Evolutionary conservation across 202 grass and related monocot species (phyloP), one percentile per base, ranked within the genome.

Genomic region (Dendrocalamus latiflorus): DNA sequence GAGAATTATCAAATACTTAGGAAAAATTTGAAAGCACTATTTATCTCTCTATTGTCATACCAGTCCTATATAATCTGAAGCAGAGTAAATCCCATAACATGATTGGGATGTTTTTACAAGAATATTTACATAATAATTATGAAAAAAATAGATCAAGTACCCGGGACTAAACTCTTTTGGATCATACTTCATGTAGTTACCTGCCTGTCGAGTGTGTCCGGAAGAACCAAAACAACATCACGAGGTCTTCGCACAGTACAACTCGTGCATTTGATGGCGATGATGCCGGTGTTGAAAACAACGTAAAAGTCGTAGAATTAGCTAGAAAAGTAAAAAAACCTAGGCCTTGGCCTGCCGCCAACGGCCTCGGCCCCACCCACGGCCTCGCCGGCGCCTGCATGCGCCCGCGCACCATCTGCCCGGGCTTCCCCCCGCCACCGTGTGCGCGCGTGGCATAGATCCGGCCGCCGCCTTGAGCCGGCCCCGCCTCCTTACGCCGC

Each of bases 191-290:
- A 62, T 26, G 41, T 65, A 59, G 25, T 30, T 67, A 43, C 38
- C 37, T 15, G 51, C 50, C 43, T 33, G 18, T 5, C 17, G 50
- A 28, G 64, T 39, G 57, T 72, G 79, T 36, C 28, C 11, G 28
- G 45, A 49, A 57, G 56, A 81, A 76, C 21, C 43, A 85, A 74
- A 81, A 72, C 77, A 58, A 26, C 65, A 85, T 81, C 70, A 72
- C 48, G 45, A 81, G 25, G 45, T 77, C 50, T 81, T 68, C n/a
- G 42, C 72, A 39, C 25, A 56, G 47, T 18, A 57, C 72, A 34
- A 17, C 64, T 83, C 15, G 16, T 77, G 77, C 26, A 70, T 50
- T 25, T 33, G 48, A 49, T 48, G 12, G 57, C 20, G 69, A 77
- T 58, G 82, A 85, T 81, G 56, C 36, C 10, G 3, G 16, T 57